Evolutionary conservation across 805 yeast species (phyloP), one percentile per base, ranked within the genome.

Genomic region (Metschnikowia drakensbergensis): DNA sequence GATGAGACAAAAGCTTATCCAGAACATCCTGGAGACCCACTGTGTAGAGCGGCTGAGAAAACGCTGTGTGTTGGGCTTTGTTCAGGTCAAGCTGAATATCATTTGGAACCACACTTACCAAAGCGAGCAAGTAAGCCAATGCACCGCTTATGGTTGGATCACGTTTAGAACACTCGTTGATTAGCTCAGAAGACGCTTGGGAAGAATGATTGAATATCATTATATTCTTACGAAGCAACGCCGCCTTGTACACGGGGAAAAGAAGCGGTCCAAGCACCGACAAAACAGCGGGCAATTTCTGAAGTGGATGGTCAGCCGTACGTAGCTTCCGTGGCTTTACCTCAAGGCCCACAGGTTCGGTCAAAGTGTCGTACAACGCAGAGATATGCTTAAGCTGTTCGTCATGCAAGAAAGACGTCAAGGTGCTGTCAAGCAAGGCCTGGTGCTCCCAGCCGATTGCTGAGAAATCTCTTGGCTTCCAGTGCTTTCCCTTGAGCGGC

Each of bases 41-140:
- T 47, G 80, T 81, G 64, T 80, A 86, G n/a, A 84, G 53, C 1
- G 86, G 85, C 46, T 64, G 74, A 17, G 74, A 67, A 48, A 58
- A 72, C 5, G 49, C 36, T 31, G 50, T 53, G 26, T 45, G 41
- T n/a, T 44, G 44, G 11, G 39, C 45, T 31, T 44, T 52, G 28
- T 38, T 47, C 51, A 36, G 17, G 38, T 52, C 54, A 32, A 66
- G 62, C 4, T 66, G 59, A 11, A 81, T 63, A 38, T 82, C 85
- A 45, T 74, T 70, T 0, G 94, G 92, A 3, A 86, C 71, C 2
- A 83, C 67, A 1, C 88, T 76, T n/a, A 87, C 58, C 10, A 84
- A 67, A 3, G 86, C 73, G 0, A 86, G 59, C 26, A 84, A 67
- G 58, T 83, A 85, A 4, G 80, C 72, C 61, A 77, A 80, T 11